Evolutionary conservation across 2,329 filamentous ascomycete genomes (phyloP), one percentile per base, ranked within the genome.

Genomic region (Fonsecaea monophora): DNA sequence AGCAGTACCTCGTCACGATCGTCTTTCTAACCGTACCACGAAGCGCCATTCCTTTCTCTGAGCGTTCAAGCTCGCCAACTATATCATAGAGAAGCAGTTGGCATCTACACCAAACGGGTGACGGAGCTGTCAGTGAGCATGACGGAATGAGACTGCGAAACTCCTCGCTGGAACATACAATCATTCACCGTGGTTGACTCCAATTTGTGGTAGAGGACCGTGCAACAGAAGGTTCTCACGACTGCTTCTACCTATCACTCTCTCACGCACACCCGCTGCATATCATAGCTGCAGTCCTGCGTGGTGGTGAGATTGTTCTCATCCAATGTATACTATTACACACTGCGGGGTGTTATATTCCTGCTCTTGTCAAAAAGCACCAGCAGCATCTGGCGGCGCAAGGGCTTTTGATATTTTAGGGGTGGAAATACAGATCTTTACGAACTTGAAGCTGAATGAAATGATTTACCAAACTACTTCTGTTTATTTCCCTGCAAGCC

Each of bases 1-100:
- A 72, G 65, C 62, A 71, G 64, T 35, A 66, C 13, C 32, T 72
- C 71, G 12, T 72, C 69, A 34, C 62, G 69, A 61, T 65, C 69
- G 6, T 72, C 71, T 2, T 70, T 72, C 38, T 72, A 60, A 66
- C 18, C 5, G 15, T 5, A 45, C 48, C 32, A 53, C 6, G 42
- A 15, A 7, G 10, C 25, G 25, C 0, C 25, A 25, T 30, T 53
- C 37, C 53, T 42, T 25, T 9, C 15, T n/a, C 45, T 38, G 45
- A 53, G 40, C 57, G 59, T 61, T 40, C 45, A 21, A 48, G 34
- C 34, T 53, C 4, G 2, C 45, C 9, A 50, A 50, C 8, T 60
- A n/a, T 35, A 21, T 30, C 7, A 21, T 15, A 1, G 18, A 18
- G 35, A 55, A 55, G 9, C 15, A 21, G 12, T 55, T 6, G 40